These are phyloP conservation scores for Pseudogymnoascus sp. DNA, from an alignment of 2,329 filamentous ascomycete genomes.

Conservation along the genomic window DNA sequence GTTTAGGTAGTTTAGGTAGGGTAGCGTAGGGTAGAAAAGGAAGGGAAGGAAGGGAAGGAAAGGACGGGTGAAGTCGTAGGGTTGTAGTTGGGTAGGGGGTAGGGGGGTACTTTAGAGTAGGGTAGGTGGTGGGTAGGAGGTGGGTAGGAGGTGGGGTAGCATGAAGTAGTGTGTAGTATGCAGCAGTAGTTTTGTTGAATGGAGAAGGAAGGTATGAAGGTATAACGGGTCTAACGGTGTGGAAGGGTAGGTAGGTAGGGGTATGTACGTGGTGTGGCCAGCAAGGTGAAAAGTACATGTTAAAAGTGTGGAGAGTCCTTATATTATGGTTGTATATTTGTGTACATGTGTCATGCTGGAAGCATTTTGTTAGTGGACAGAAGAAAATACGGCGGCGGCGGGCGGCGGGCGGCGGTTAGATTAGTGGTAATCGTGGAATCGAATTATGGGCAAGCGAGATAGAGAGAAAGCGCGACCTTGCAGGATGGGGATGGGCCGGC, in stretches of 20 bases:
- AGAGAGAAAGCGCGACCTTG: neutral
- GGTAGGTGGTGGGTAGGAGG: neutral
- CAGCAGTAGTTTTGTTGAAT: too few relatives aligned
- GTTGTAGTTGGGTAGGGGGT: neutral
- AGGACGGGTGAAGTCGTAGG: neutral
- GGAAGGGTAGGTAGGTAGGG: too few relatives aligned
- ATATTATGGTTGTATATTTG: neutral
- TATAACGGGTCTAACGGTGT: neutral
- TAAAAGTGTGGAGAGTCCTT: neutral
- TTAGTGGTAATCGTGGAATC: too few relatives aligned
- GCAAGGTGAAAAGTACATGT: neutral
- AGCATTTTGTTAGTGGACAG: neutral
- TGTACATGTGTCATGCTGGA: neutral
- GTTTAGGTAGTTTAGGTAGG: too few relatives aligned
- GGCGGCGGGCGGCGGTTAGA: too few relatives aligned
- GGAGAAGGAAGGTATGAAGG: neutral
- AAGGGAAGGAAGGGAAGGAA: neutral
- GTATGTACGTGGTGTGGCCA: neutral
- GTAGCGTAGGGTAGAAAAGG: neutral
- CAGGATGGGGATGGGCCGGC: neutral
- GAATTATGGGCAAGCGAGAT: too few relatives aligned
- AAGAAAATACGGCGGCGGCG: neutral
- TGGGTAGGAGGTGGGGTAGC: neutral
- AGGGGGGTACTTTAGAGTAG: neutral
- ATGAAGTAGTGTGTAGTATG: neutral